These are phyloP conservation scores for Melocanna baccifera DNA, from an alignment of 176 grass and related monocot species.

Conservation along the genomic window DNA sequence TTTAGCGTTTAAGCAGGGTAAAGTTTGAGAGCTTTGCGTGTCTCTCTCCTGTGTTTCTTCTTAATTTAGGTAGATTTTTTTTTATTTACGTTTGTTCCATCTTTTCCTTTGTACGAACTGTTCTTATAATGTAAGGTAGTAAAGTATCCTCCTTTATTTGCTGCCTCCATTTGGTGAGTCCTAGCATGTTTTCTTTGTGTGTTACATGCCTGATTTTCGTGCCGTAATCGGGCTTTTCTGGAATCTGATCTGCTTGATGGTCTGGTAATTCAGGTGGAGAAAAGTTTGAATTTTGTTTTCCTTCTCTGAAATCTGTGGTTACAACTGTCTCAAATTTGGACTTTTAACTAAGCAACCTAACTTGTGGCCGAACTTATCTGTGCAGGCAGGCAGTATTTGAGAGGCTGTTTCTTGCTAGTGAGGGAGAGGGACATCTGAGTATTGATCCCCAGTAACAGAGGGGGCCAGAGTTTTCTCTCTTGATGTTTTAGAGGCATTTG, in stretches of 20 bases:
- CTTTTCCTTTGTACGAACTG: neutral
- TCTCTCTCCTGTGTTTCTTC: constrained; percentile 27
- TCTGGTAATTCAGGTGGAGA: constrained; percentile 33
- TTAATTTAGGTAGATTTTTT: constrained; percentile 33
- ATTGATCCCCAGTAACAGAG: constrained; percentile 4
- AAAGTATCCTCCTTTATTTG: constrained; percentile 12
- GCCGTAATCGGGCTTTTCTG: neutral
- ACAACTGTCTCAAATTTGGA: constrained; percentile 1
- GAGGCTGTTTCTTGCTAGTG: neutral
- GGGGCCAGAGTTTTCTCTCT: constrained; percentile 4
- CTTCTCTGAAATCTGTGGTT: constrained; percentile 11
- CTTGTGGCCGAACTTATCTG: constrained; percentile 34
- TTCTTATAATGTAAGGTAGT: constrained; percentile 4
- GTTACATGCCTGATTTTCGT: neutral
- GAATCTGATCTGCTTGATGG: neutral
- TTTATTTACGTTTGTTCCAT: neutral
- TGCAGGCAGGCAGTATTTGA: constrained; percentile 28
- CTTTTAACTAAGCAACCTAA: constrained; percentile 29
- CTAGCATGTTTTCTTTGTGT: neutral
- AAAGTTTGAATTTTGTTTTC: constrained; percentile 11
- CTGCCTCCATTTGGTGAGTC: neutral
- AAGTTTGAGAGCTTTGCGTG: constrained; percentile 41
- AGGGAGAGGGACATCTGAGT: neutral
- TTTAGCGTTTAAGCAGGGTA: constrained; percentile 41
- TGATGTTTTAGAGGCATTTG: constrained; percentile 32